A percentile compares a stretch with the other conserved stretches of the same genome.
phyloP scores from a whole-genome alignment of 208 protist genomes.

The Trypanosoma mega region DNA sequence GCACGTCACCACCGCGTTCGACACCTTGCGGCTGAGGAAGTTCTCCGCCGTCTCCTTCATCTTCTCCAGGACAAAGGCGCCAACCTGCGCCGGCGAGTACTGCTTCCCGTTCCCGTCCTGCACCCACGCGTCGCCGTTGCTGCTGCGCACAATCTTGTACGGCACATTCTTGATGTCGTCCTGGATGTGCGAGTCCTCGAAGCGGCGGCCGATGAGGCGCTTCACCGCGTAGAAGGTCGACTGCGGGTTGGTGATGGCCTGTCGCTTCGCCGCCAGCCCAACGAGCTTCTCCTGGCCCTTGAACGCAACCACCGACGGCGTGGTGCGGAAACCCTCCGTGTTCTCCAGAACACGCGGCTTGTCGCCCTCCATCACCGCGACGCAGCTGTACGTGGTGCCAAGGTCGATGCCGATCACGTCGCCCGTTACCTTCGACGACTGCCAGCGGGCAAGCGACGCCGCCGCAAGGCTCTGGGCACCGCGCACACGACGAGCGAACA shows the following conservation, averaged over 20 bases:
- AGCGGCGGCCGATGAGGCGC: conserved; percentile 66
- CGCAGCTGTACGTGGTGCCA: conserved; percentile 77
- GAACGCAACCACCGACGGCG: conserved; percentile 82
- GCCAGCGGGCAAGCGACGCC: conserved; percentile 38
- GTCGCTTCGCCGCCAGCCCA: conserved; percentile 69
- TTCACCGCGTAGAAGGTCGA: conserved; percentile 90
- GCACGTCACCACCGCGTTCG: conserved; percentile 94
- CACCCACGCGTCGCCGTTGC: conserved; percentile 96
- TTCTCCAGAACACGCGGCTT: conserved; percentile 62
- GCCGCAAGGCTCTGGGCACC: conserved; percentile 25
- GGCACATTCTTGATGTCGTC: conserved; percentile 82
- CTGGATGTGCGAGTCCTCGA: conserved; percentile 46
- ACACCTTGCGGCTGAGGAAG: conserved; percentile 84
- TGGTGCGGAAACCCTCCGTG: conserved; percentile 79
- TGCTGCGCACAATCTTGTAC: conserved; percentile 95
- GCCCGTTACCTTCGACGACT: conserved; percentile 67
- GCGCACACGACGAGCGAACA: conserved; percentile 65
- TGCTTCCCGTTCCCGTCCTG: conserved; percentile 77
- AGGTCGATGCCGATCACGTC: conserved; percentile 88
- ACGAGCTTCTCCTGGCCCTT: conserved; percentile 63
- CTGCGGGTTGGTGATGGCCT: conserved; percentile 48
- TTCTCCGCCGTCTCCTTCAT: conserved; percentile 80
- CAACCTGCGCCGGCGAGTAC: conserved; percentile 63
- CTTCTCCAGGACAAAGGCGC: conserved; percentile 77
- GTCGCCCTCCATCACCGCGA: conserved; percentile 54